Conservation (phyloP, 176 grass and related monocot species). For the Elaeis guineensis region DNA sequence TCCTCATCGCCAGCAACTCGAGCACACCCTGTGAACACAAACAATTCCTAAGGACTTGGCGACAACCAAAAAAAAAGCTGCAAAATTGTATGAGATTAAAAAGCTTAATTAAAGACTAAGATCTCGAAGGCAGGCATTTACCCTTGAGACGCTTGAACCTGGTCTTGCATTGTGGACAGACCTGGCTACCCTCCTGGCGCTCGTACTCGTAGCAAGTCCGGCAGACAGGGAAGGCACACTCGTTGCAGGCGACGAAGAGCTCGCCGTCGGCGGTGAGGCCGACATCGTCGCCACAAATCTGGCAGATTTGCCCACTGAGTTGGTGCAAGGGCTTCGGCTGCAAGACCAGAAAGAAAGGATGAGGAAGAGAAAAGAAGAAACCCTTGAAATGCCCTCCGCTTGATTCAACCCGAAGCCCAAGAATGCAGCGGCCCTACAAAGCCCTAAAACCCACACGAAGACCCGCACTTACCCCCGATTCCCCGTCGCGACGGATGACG, state of each 20-base stretch:
- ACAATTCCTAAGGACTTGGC: neutral
- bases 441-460: neutral
- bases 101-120: no score
- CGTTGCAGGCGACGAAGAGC: conserved; percentile 83
- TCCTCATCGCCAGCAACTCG: conserved; percentile 82
- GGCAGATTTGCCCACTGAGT: conserved; percentile 47
- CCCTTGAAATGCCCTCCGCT: no score
- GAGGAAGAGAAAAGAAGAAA: neutral
- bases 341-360: conserved; percentile 4
- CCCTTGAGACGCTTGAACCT: conserved; percentile 99
- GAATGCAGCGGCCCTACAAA: neutral
- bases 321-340: conserved; percentile 54
- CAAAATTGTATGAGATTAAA: neutral
- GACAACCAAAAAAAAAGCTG: neutral
- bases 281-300: conserved; percentile 78
- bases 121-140: conserved; percentile 9
- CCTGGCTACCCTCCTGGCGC: conserved; percentile 88
- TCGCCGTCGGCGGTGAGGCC: conserved; percentile 81
- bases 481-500: conserved; percentile 83
- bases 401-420: neutral
- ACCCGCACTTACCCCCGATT: conserved; percentile 58
- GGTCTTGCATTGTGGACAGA: conserved; percentile 99
- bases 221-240: conserved; percentile 88
- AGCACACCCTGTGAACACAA: conserved; percentile 33
- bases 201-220: conserved; percentile 97